phyloP scores from a whole-genome alignment of 2,329 filamentous ascomycete species.

The Colletotrichum horii region DNA sequence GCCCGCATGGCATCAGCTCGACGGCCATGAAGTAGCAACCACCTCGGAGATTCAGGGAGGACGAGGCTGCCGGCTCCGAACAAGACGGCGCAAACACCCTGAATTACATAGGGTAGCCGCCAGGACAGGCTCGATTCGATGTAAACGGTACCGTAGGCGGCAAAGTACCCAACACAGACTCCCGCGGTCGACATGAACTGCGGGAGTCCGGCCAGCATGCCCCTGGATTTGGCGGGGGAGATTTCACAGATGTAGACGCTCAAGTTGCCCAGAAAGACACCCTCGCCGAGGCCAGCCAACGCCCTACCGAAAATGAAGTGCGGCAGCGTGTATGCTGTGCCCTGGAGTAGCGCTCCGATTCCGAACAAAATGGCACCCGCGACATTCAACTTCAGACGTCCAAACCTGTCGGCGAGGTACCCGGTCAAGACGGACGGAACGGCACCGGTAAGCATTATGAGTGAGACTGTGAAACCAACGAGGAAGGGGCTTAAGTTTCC shows the following conservation, averaged over 20 bases:
- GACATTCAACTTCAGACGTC: slow-evolving; percentile 51
- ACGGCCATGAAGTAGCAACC: slow-evolving; percentile 56
- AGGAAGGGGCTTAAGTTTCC: slow-evolving; percentile 55
- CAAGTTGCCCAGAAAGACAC: slow-evolving; percentile 61
- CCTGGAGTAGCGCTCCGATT: slow-evolving; percentile 58
- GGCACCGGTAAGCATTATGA: slow-evolving; percentile 62
- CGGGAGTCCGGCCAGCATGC: slow-evolving; percentile 54
- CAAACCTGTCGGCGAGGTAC: slow-evolving; percentile 55
- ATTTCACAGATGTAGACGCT: slow-evolving; percentile 68
- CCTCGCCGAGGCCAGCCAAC: slow-evolving; percentile 64
- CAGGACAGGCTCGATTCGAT: slow-evolving; percentile 52
- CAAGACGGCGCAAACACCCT: slow-evolving; percentile 39
- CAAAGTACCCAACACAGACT: slow-evolving; percentile 62
- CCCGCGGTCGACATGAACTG: slow-evolving; percentile 58
- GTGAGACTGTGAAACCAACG: slow-evolving; percentile 64
- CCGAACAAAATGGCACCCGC: slow-evolving; percentile 56
- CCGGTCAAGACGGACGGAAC: slow-evolving; percentile 65
- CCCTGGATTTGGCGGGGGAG: slow-evolving; percentile 54
- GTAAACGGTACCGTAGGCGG: slow-evolving; percentile 59
- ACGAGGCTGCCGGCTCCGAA: slow-evolving; percentile 44
- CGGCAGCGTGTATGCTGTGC: slow-evolving; percentile 46
- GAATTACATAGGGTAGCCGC: slow-evolving; percentile 60
- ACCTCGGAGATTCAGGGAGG: slow-evolving; percentile 62
- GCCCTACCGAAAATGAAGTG: slow-evolving; percentile 61
- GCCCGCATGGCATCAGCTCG: slow-evolving; percentile 48